phyloP scores from a whole-genome alignment of 257 asterid species.

The Fraxinus anomala region DNA sequence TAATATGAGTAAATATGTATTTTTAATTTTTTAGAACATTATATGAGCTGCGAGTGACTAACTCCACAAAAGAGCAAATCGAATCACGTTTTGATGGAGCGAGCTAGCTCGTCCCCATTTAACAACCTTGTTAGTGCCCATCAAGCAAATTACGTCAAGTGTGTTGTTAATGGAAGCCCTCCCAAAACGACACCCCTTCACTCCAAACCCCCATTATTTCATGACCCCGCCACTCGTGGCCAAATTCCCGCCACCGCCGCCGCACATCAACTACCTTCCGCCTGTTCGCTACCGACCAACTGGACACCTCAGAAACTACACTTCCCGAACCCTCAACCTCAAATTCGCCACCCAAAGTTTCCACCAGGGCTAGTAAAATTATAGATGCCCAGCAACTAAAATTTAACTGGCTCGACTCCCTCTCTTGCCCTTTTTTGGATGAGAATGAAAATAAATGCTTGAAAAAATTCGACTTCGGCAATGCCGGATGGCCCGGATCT shows the following conservation, averaged over 20 bases:
- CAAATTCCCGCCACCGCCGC: slow-evolving; percentile 37
- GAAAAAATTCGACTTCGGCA: slow-evolving; percentile 21
- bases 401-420: slow-evolving; percentile 60
- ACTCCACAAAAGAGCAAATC: no score
- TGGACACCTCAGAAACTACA: slow-evolving; percentile 24
- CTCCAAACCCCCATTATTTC: slow-evolving; percentile 41
- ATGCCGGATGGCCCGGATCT: slow-evolving; percentile 39
- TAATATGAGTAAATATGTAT: no score
- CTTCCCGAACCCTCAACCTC: slow-evolving; percentile 34
- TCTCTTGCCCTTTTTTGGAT: slow-evolving; percentile 58
- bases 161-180: slow-evolving; percentile 3
- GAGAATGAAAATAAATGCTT: slow-evolving; percentile 19
- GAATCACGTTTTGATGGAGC: no score
- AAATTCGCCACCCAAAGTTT: slow-evolving; percentile 30
- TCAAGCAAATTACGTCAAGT: neutral
- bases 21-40: no score
- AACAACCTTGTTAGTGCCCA: neutral
- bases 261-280: slow-evolving; percentile 42
- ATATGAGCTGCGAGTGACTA: no score
- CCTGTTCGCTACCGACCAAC: slow-evolving; percentile 40
- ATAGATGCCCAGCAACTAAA: slow-evolving; percentile 48
- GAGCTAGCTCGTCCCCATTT: no score
- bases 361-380: slow-evolving; percentile 34
- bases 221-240: slow-evolving; percentile 45
- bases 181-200: slow-evolving; percentile 23